These are phyloP conservation scores for Fraxinus angustifolia DNA, from an alignment of 305 asterid species.

Conservation along the genomic window DNA sequence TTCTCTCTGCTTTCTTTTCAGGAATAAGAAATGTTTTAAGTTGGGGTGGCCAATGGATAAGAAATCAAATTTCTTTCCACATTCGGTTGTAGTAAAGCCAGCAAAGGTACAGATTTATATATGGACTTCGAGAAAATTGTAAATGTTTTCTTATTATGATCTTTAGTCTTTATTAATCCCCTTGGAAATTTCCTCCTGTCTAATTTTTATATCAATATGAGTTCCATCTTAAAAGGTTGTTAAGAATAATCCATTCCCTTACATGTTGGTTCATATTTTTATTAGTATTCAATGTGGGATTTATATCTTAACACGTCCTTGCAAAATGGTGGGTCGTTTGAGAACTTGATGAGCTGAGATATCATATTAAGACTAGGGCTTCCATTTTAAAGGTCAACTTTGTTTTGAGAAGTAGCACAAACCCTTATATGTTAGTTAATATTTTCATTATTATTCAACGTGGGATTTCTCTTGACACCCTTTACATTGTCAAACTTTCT, in stretches of 20 bases:
- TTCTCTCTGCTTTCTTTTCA: constrained; percentile 30
- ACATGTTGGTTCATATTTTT: background rate
- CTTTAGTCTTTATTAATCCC: background rate
- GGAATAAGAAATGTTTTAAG: constrained; percentile 77
- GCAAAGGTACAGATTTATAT: constrained; percentile 37
- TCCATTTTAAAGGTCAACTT: background rate
- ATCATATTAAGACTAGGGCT: background rate
- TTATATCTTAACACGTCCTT: background rate
- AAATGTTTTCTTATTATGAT: constrained; percentile 5
- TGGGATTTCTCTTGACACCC: background rate
- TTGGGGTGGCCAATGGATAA: constrained; percentile 90
- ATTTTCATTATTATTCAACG: background rate
- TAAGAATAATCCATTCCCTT: background rate
- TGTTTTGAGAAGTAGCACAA: background rate
- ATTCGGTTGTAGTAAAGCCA: constrained; percentile 50
- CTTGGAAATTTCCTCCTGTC: constrained; percentile 9
- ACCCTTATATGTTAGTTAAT: background rate
- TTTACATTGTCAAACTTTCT: background rate
- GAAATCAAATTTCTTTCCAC: constrained; percentile 76
- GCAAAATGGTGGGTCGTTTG: background rate
- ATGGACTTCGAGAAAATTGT: constrained; percentile 9
- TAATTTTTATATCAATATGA: background rate
- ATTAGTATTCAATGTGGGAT: background rate
- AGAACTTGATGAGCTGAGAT: background rate
- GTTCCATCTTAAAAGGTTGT: background rate